Conservation (phyloP, 2,329 filamentous ascomycete species). For the Trematosphaeria pertusa region DNA sequence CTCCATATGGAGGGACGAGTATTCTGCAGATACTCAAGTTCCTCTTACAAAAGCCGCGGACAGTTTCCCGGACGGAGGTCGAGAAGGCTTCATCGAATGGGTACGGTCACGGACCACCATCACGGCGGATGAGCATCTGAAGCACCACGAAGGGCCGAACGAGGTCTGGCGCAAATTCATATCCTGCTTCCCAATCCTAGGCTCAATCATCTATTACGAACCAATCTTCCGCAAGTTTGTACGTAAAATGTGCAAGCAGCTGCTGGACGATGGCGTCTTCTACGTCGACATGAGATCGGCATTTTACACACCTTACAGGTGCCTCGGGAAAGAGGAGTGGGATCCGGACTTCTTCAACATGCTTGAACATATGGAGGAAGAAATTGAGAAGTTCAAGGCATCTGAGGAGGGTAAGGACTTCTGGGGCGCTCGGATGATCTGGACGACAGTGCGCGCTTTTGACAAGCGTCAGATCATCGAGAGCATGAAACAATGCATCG, state of each 20-base stretch:
- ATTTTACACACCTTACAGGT: conserved; percentile 75
- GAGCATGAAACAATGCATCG: conserved; percentile 86
- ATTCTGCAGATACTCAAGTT: conserved; percentile 66
- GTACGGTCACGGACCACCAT: conserved; percentile 76
- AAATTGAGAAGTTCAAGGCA: conserved; percentile 76
- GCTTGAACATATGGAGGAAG: conserved; percentile 77
- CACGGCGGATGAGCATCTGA: conserved; percentile 72
- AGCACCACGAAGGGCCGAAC: conserved; percentile 83
- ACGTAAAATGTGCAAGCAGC: conserved; percentile 70
- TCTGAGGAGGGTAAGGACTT: conserved; percentile 76
- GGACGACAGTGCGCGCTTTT: conserved; percentile 74
- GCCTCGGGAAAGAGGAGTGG: conserved; percentile 67
- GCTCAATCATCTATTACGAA: conserved; percentile 84
- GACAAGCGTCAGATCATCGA: conserved; percentile 72
- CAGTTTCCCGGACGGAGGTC: conserved; percentile 75
- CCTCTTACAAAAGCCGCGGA: conserved; percentile 70
- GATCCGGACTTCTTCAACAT: conserved; percentile 74
- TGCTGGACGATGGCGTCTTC: conserved; percentile 81
- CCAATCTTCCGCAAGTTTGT: conserved; percentile 84
- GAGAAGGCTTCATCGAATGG: conserved; percentile 77
- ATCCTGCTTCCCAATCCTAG: conserved; percentile 75
- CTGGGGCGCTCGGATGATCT: conserved; percentile 86
- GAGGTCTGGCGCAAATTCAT: conserved; percentile 85
- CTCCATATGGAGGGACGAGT: conserved; percentile 71
- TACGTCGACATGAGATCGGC: conserved; percentile 84